Conservation (phyloP, 768 basidiomycete species). For the Lentinula lateritia region DNA sequence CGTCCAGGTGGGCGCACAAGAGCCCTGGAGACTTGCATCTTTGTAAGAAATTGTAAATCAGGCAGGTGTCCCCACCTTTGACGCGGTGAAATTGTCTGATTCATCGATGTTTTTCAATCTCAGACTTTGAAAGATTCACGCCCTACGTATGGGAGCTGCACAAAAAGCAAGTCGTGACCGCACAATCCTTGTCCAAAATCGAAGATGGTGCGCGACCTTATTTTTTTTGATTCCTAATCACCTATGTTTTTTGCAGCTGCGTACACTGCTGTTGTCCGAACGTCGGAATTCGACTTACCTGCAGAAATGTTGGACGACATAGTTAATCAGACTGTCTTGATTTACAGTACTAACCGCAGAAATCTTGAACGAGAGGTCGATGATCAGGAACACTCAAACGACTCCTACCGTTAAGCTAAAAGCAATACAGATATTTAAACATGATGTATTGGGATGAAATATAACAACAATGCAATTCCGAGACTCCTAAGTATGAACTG, state of each 20-base stretch:
- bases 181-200: slow-evolving; percentile 88
- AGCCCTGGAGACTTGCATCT: slow-evolving; percentile 59
- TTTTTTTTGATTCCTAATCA: background rate
- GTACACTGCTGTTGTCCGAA: slow-evolving; percentile 67
- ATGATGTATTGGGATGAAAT: no score
- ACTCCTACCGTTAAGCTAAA: no score
- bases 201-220: slow-evolving; percentile 65
- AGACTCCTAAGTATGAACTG: background rate
- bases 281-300: slow-evolving; percentile 68
- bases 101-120: background rate
- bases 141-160: slow-evolving; percentile 65
- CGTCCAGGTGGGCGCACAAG: slow-evolving; percentile 58
- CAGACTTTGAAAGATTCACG: slow-evolving; percentile 77
- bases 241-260: slow-evolving; percentile 38
- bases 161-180: slow-evolving; percentile 86
- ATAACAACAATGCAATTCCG: no score
- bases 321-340: slow-evolving; percentile 44
- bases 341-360: slow-evolving; percentile 6
- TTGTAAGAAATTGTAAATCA: slow-evolving; percentile 71
- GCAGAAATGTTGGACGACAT: slow-evolving; percentile 67
- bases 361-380: background rate
- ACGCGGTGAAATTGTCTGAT: background rate
- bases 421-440: no score
- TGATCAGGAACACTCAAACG: background rate
- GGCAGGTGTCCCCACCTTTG: slow-evolving; percentile 30